Base-by-base conservation (phyloP, 768 basidiomycete species). In the Tricholoma bakamatsutake region DNA sequence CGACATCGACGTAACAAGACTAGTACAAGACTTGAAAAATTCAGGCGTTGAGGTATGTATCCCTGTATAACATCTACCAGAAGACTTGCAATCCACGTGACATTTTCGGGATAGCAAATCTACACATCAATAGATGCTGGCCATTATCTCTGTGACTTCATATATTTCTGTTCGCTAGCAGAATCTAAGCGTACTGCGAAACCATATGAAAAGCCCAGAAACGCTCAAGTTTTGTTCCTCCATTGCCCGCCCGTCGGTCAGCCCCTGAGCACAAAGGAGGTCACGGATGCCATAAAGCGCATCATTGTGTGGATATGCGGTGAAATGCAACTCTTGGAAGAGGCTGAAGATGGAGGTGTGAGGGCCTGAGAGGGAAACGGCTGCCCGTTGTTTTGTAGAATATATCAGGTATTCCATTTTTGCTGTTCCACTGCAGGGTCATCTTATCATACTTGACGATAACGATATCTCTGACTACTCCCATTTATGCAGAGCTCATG, bases 51-150 rank as follows among this genome's bases (percentile, higher is more conserved):
- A 78, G 67, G 81, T 81, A 52, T 31, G 75, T 64, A 12, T 46
- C 35, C 43, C 52, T 42, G 30, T 39, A 35, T 51, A 45, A n/a
- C n/a, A n/a, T n/a, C n/a, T 27, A 39, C 24, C 21, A 28, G 24
- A 39, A 9, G n/a, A n/a, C n/a, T 48, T n/a, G 15, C 15, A 48
- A 6, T 30, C 5, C 39, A 24, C 10, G 53, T 50, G 57, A 62
- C 49, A 28, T 15, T 54, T 42, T 56, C 49, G 57, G 51, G 49
- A 49, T 62, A 88, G 84, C 77, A 84, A 70, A 82, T 88, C 18
- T 83, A 84, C 64, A 78, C 84, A 17, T 88, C 87, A 2, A 80
- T 84, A 76, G 88, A 90, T 64, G 84, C 87, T 13, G 88, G 87
- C 0, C 85, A 87, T 65, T 90, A 83, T 66, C 69, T 89, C 10